Conservation (phyloP, 345 rosid species). For the Pseudoturritis turrita region DNA sequence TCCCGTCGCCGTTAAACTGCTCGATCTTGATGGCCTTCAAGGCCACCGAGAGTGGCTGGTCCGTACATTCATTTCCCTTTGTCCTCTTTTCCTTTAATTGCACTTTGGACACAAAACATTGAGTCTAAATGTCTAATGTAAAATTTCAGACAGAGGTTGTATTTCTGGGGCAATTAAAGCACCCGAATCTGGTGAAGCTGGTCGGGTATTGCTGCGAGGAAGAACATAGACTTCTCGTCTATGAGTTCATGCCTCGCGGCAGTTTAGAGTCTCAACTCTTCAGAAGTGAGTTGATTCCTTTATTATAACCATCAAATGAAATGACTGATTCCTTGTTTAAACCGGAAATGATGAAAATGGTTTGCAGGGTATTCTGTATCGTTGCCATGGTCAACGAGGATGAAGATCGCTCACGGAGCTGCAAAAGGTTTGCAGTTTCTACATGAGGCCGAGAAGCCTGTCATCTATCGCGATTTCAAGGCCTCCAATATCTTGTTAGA, state of each 20-base stretch:
- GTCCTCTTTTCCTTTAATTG: neutral
- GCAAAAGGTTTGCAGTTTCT: constrained; percentile 84
- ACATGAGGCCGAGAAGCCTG: constrained; percentile 76
- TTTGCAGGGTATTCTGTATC: constrained; percentile 58
- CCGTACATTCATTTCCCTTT: constrained; percentile 24
- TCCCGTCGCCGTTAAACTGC: constrained; percentile 77
- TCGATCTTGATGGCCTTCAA: constrained; percentile 75
- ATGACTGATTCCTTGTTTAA: neutral
- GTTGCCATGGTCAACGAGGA: constrained; percentile 72
- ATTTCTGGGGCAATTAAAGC: constrained; percentile 71
- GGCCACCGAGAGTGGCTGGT: constrained; percentile 95
- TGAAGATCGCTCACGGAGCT: constrained; percentile 81
- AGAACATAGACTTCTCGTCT: constrained; percentile 71
- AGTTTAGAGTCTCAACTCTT: constrained; percentile 88
- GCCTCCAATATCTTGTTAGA: constrained; percentile 82
- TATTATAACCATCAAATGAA: neutral
- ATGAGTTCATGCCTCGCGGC: constrained; percentile 92
- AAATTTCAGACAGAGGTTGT: constrained; percentile 67
- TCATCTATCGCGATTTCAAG: constrained; percentile 82
- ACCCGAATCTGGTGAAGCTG: constrained; percentile 77
- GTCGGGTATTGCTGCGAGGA: constrained; percentile 81
- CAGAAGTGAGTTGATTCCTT: constrained; percentile 48
- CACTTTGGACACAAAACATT: neutral
- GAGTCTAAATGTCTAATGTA: neutral
- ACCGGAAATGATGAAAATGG: neutral